Base-by-base conservation (phyloP, 371 early-diverging fungal genomes). In the Mortierella sp. region DNA sequence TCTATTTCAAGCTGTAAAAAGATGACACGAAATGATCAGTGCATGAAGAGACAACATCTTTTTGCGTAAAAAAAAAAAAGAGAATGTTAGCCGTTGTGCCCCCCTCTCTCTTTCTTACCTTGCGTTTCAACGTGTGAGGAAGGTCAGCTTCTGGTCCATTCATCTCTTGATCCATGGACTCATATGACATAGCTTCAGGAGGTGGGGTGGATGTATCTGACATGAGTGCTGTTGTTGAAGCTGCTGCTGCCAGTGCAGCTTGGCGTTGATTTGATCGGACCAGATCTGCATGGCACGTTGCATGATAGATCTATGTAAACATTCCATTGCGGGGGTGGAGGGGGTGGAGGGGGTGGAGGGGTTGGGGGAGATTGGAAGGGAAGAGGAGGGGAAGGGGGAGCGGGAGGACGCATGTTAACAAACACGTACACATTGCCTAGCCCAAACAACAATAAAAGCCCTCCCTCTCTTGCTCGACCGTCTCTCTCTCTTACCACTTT, bases 401-500 rank as follows among this genome's bases (percentile, higher is more conserved):
- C n/a, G n/a, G n/a, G n/a, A n/a, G n/a, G n/a, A n/a, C n/a, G n/a
- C n/a, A n/a, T n/a, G n/a, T n/a, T n/a, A n/a, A n/a, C n/a, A n/a
- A n/a, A n/a, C n/a, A n/a, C n/a, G n/a, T n/a, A n/a, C n/a, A n/a
- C n/a, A n/a, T n/a, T n/a, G n/a, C n/a, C n/a, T n/a, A n/a, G n/a
- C n/a, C n/a, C n/a, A n/a, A n/a, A n/a, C n/a, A n/a, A n/a, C n/a
- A n/a, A n/a, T n/a, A n/a, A n/a, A n/a, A n/a, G n/a, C n/a, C n/a
- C n/a, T n/a, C n/a, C n/a, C n/a, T n/a, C n/a, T n/a, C n/a, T n/a
- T n/a, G n/a, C n/a, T n/a, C n/a, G n/a, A n/a, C n/a, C n/a, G n/a
- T n/a, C n/a, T n/a, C n/a, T n/a, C n/a, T n/a, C n/a, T n/a, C n/a
- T 80, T 84, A 94, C 90, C 82, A 83, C 79, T 5, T 85, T 84